These are phyloP conservation scores for Globisporangium heterothallicum DNA, from an alignment of 352 stramenopile genomes.

Conservation along the genomic window DNA sequence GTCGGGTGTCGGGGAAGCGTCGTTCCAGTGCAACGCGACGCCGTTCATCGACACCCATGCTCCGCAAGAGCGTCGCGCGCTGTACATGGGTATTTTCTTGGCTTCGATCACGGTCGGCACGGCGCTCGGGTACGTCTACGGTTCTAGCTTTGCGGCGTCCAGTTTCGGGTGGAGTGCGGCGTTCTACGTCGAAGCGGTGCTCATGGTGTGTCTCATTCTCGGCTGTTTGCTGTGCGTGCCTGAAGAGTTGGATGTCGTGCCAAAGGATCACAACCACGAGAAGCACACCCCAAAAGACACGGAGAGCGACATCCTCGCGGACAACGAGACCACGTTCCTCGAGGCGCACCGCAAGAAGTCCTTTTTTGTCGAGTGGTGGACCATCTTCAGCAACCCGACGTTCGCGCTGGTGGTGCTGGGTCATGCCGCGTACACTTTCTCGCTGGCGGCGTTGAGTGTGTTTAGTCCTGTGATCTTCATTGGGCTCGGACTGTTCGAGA, in stretches of 20 bases:
- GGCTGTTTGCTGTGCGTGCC: conserved; percentile 64
- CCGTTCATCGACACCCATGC: conserved; percentile 92
- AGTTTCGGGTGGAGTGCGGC: conserved; percentile 69
- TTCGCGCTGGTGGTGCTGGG: conserved; percentile 83
- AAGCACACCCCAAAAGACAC: conserved; percentile 18
- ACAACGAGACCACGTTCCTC: conserved; percentile 23
- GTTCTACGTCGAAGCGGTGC: conserved; percentile 82
- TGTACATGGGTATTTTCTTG: conserved; percentile 92
- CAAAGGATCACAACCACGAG: conserved; percentile 20
- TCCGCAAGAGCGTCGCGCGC: conserved; percentile 49
- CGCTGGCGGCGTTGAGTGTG: conserved; percentile 75
- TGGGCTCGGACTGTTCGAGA: conserved; percentile 82
- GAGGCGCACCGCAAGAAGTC: conserved; percentile 22
- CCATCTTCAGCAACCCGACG: conserved; percentile 56
- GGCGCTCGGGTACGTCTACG: conserved; percentile 89
- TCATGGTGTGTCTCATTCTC: conserved; percentile 78
- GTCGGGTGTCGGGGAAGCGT: conserved; percentile 90
- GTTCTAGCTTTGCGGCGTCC: conserved; percentile 55
- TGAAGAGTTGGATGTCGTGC: conserved; percentile 48
- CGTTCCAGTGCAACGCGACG: conserved; percentile 88
- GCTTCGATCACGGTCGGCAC: conserved; percentile 90
- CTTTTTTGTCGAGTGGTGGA: conserved; percentile 56
- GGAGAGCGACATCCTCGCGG: conserved; percentile 15
- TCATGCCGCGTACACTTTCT: conserved; percentile 86
- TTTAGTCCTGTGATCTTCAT: conserved; percentile 90